Evolutionary conservation across 1,284 basidiomycete genomes (phyloP), one percentile per base, ranked within the genome.

Genomic region (Gymnopus androsaceus): DNA sequence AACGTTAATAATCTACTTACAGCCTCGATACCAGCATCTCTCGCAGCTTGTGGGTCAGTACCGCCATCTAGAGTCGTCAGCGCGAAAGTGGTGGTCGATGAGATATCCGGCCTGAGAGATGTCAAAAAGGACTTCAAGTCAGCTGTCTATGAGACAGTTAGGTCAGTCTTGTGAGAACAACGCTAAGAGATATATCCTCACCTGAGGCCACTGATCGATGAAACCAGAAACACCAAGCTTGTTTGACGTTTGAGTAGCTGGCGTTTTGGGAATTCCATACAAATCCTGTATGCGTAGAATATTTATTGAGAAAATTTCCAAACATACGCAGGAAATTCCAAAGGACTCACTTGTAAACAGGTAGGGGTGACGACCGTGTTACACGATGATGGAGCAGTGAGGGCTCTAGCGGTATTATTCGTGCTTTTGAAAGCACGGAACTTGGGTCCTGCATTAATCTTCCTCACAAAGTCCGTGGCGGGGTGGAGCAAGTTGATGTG

Each of bases 401-500:
- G 30, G 3, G 63, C 59, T 41, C 56, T 60, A 19, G 60, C 51
- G 41, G 63, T 66, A 21, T 61, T 50, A 28, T 61, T 59, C 33
- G 37, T 25, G 37, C 51, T 46, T n/a, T 17, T 17, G 31, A 30
- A 40, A 15, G 51, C 51, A 25, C 55, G 61, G 37, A 61, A 57
- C 33, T 55, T 42, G 17, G 61, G 65, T 14, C 57, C 56, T 30
- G 54, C n/a, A n/a, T n/a, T 51, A 31, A 63, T 33, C 2, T 59
- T 57, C 27, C 47, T 49, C n/a, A 47, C 57, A 41, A 61, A 66
- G 58, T 60, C 57, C n/a, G 65, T 67, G 0, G 75, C 76, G 2
- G 77, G 77, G 55, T 76, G 74, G 12, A 79, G 66, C 15, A 76
- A 65, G 15, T 73, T 67, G 34, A 79, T 63, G 55, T 76, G 72